phyloP scores from a whole-genome alignment of 495 filamentous ascomycete species.

The Penicillium desertorum region DNA sequence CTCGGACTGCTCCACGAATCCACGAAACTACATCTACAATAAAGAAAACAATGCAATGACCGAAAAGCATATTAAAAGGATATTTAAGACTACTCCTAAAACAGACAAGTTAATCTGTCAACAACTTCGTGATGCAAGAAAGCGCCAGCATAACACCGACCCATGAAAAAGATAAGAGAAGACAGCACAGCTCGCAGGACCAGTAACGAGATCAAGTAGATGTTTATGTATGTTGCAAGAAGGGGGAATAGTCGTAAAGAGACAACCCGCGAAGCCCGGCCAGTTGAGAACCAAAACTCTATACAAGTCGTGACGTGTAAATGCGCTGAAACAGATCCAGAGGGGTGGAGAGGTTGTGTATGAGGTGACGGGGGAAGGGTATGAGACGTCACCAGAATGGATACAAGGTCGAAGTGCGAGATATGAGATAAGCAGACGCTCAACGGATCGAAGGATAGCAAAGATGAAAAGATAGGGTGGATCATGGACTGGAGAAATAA shows the following conservation, averaged over 20 bases:
- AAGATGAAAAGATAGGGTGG: background rate
- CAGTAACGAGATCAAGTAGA: conserved; percentile 14
- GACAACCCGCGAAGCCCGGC: conserved; percentile 18
- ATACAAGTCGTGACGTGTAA: conserved; percentile 32
- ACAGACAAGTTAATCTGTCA: background rate
- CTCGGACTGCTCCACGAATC: background rate
- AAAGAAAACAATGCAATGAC: background rate
- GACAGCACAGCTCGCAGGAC: conserved; percentile 9
- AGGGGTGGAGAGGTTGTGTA: conserved; percentile 3
- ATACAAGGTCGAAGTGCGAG: conserved; percentile 13
- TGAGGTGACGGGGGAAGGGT: conserved; percentile 13
- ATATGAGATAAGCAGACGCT: conserved; percentile 15
- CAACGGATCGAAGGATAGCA: conserved; percentile 14
- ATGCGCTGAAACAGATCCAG: conserved; percentile 21
- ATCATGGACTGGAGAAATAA: background rate
- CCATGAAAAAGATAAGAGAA: conserved; percentile 20
- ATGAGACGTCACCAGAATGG: conserved; percentile 22
- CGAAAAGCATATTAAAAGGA: background rate
- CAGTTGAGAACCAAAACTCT: conserved; percentile 28
- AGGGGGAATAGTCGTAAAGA: conserved; percentile 24
- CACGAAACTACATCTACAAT: background rate
- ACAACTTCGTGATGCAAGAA: conserved; percentile 13
- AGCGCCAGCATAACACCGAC: conserved; percentile 27
- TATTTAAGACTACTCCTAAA: conserved; percentile 5
- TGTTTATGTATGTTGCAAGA: conserved; percentile 28